These are phyloP conservation scores for Talaromyces sp. DNA, from an alignment of 2,329 filamentous ascomycete species.

Conservation along the genomic window DNA sequence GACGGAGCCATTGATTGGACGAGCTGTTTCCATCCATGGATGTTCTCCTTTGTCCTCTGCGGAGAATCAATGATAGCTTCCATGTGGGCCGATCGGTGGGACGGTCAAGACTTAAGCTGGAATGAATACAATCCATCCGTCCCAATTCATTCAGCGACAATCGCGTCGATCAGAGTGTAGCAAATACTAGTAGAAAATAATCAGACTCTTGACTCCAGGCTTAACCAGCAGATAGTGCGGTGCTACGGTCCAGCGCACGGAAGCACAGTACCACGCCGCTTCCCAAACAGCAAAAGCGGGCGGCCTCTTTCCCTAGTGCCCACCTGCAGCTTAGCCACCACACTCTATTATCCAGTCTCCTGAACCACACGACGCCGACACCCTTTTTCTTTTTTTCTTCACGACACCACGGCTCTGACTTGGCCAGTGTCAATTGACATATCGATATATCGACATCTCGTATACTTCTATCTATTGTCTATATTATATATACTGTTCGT, in stretches of 20 bases:
- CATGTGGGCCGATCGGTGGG: slow-evolving; percentile 15
- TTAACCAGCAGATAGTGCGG: not conserved
- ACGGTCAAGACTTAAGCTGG: not conserved
- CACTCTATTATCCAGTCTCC: slow-evolving; percentile 4
- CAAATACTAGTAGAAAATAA: not conserved
- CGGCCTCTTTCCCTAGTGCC: slow-evolving; percentile 1
- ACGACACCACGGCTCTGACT: not conserved
- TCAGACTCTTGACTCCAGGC: not conserved
- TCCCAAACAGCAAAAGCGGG: slow-evolving; percentile 4
- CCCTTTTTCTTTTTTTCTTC: not conserved
- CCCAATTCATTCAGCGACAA: not conserved
- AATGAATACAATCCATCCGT: not conserved
- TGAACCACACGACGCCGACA: slow-evolving; percentile 6
- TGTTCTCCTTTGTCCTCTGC: not conserved
- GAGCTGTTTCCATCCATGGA: not conserved
- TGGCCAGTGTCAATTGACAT: not conserved
- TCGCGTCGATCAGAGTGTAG: not conserved
- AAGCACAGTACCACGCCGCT: not conserved
- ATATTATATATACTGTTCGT: not conserved
- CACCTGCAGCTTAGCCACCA: slow-evolving; percentile 4
- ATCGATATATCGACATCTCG: not conserved
- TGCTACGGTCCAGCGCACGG: not conserved
- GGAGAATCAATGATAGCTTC: not conserved
- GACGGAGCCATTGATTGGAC: not conserved
- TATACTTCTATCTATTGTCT: not conserved